A percentile compares a stretch with the other conserved stretches of the same genome.
phyloP scores from a whole-genome alignment of 345 rosid genomes.

The Hypericum androsaemum region DNA sequence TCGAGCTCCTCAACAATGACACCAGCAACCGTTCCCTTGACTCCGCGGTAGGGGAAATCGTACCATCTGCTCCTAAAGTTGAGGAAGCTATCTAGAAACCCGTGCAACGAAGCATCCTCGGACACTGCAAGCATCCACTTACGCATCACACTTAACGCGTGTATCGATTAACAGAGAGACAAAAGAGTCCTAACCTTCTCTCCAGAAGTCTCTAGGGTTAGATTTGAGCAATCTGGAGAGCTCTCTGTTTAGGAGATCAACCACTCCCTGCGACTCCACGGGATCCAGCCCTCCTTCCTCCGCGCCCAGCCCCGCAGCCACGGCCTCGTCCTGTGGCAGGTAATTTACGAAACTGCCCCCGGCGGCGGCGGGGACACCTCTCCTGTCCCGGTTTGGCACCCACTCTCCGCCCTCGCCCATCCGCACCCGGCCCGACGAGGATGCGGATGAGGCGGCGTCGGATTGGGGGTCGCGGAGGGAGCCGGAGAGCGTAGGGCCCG shows the following conservation, averaged over 20 bases:
- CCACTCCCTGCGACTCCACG: constrained; percentile 85
- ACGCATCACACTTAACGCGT: neutral
- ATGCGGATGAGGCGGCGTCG: constrained; percentile 17
- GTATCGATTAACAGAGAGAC: neutral
- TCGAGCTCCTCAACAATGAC: constrained; percentile 78
- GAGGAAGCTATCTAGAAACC: constrained; percentile 71
- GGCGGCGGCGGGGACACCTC: constrained; percentile 16
- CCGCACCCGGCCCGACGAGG: constrained; percentile 25
- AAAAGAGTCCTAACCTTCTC: constrained; percentile 38
- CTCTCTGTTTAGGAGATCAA: constrained; percentile 83
- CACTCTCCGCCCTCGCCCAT: constrained; percentile 37
- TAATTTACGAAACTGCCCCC: constrained; percentile 59
- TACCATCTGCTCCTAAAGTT: constrained; percentile 89
- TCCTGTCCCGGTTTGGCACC: constrained; percentile 22
- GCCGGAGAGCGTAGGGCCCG: constrained; percentile 12
- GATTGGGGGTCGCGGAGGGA: constrained; percentile 50
- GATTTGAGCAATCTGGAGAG: constrained; percentile 70
- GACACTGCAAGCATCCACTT: constrained; percentile 44
- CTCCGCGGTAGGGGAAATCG: constrained; percentile 85
- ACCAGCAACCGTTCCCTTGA: constrained; percentile 77
- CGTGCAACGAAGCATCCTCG: constrained; percentile 58
- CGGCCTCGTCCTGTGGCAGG: constrained; percentile 94
- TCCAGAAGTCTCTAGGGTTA: constrained; percentile 78
- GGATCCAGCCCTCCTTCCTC: constrained; percentile 85
- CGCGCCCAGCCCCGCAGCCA: constrained; percentile 68